Base-by-base conservation (phyloP, 2,329 filamentous ascomycete genomes). In the Alternaria sp. region DNA sequence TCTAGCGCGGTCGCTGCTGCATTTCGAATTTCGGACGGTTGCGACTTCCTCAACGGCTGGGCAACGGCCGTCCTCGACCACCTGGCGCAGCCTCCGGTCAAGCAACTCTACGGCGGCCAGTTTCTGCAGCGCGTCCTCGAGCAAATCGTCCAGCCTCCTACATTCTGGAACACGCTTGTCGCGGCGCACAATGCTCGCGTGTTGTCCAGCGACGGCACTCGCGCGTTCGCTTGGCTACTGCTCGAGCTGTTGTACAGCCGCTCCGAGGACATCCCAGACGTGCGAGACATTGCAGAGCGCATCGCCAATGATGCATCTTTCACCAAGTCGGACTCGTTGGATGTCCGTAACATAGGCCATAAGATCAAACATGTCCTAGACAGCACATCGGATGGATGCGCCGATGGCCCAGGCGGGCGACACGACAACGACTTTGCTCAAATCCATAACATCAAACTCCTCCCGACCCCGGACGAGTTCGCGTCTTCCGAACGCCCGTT, bases 391-490 rank as follows among this genome's bases (percentile, higher is more conserved):
- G 84, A 33, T 71, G 87, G 72, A 7, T 26, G 41, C 5, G 31
- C 40, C 3, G 63, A 67, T 37, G 68, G 69, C 4, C 83, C 88
- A 0, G 90, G 90, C 0, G 89, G 89, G 0, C 83, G 90, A 0
- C 90, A 93, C 62, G 88, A 93, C 72, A 93, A 93, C 53, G 90
- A 93, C 65, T 84, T 84, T 68, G 78, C 68, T 1, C 81, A 91
- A 62, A 88, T 88, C 64, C 81, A 85, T 0, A 58, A 86, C 0
- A 86, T 91, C 33, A 77, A 83, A 2, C 86, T 92, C 13, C 82
- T 86, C 46, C 90, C 90, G 0, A 92, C 89, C 0, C 72, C 82
- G 0, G 85, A 89, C 49, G 90, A 93, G 67, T 80, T 92, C 1
- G 57, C 79, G 0, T 88, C 83, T 0, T 83, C 3, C 69, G 72